These are phyloP conservation scores for Sonneratia caseolaris DNA, from an alignment of 345 rosid genomes.

Conservation along the genomic window DNA sequence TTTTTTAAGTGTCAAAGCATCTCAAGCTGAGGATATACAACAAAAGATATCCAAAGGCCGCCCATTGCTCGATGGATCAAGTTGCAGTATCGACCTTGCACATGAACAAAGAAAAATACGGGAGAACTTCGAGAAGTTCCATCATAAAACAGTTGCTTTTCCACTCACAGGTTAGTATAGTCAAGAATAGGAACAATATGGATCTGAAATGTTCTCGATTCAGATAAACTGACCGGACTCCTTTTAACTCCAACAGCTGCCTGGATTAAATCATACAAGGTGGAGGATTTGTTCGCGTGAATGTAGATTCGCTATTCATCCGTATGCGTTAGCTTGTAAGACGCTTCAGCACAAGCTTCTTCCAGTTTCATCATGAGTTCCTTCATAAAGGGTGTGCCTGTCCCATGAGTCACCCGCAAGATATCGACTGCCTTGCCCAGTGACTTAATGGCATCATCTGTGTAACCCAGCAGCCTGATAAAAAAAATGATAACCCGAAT, in stretches of 20 bases:
- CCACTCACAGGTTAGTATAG: not conserved
- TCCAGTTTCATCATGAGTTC: constrained; percentile 66
- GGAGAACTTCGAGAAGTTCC: not conserved
- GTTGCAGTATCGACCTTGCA: too few species aligned
- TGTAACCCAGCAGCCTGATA: constrained; percentile 67
- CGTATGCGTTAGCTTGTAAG: constrained; percentile 32
- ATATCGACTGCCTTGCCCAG: constrained; percentile 49
- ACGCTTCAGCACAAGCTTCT: constrained; percentile 80
- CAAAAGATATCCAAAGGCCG: too few species aligned
- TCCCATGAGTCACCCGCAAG: constrained; percentile 65
- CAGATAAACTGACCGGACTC: not conserved
- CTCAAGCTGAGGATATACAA: too few species aligned
- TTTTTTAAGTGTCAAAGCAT: too few species aligned
- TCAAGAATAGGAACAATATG: not conserved
- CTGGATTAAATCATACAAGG: not conserved
- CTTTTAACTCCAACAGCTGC: too few species aligned
- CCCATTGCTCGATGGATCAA: too few species aligned
- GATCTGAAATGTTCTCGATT: too few species aligned
- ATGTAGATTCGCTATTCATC: constrained; percentile 15
- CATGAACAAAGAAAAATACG: too few species aligned
- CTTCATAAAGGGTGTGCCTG: constrained; percentile 50
- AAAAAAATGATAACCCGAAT: not conserved
- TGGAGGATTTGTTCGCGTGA: not conserved
- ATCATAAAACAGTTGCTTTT: not conserved
- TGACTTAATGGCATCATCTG: constrained; percentile 48